Evolutionary conservation across 2,329 filamentous ascomycete species (phyloP).

Genomic region (Aspergillus proliferans): DNA sequence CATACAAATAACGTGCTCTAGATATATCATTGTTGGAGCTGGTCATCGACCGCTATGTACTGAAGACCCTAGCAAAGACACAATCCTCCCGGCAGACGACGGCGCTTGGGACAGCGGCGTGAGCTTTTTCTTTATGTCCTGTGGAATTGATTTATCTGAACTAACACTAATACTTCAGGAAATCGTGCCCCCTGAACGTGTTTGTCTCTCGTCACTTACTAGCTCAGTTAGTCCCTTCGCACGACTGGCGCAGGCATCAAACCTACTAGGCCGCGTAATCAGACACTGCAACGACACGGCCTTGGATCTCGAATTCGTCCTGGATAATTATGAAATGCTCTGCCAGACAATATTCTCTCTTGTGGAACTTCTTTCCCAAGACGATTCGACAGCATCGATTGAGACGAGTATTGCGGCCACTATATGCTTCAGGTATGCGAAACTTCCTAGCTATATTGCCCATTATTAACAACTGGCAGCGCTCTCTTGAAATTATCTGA

Average conservation of each 20-base stretch:
- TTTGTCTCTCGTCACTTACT: not conserved
- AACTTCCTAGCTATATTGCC: not conserved
- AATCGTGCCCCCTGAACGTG: not conserved
- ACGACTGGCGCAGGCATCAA: not conserved
- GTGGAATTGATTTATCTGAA: not conserved
- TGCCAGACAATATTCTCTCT: not conserved
- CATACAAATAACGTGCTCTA: not conserved
- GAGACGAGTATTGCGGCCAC: not conserved
- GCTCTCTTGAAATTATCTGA: not conserved
- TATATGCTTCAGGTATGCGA: not conserved
- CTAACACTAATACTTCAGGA: not conserved
- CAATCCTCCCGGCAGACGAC: not conserved
- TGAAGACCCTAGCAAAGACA: not conserved
- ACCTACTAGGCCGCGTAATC: not conserved
- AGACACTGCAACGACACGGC: not conserved
- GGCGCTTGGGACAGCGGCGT: not conserved
- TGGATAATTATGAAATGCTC: not conserved
- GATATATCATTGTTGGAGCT: not conserved
- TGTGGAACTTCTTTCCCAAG: not conserved
- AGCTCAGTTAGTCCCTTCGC: not conserved
- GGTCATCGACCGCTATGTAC: not conserved
- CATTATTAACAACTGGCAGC: not conserved
- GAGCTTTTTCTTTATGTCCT: not conserved
- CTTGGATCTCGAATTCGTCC: not conserved
- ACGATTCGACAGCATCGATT: not conserved